A percentile compares a stretch with the other conserved stretches of the same genome.
Conservation (phyloP, 2,329 filamentous ascomycete species). For the Aureobasidium zeae region DNA sequence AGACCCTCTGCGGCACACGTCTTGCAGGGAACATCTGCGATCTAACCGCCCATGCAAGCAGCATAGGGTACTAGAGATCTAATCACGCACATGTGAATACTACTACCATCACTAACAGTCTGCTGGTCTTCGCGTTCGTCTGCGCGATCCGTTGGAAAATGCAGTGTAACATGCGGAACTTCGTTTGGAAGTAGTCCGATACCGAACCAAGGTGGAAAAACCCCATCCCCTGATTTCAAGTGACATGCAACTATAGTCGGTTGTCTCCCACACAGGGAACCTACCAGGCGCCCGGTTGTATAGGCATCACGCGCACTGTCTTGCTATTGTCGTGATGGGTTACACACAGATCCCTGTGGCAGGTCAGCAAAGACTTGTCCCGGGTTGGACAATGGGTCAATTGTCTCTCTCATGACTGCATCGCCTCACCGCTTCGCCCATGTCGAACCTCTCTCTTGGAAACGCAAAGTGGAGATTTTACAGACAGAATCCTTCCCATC, state of each 20-base stretch:
- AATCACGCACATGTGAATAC: constrained; percentile 4
- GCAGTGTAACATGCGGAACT: constrained; percentile 2
- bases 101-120: not conserved
- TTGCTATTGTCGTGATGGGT: not conserved
- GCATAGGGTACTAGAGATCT: too few species aligned
- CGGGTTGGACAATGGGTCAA: too few species aligned
- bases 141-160: constrained; percentile 3
- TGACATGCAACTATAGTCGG: not conserved
- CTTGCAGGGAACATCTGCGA: not conserved
- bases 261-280: not conserved
- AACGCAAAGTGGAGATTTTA: constrained; percentile 5
- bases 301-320: not conserved
- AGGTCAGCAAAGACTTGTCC: not conserved
- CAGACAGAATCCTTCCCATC: not conserved
- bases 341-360: not conserved
- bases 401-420: too few species aligned
- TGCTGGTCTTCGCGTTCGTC: not conserved
- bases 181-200: not conserved
- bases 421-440: constrained; percentile 2
- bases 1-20: too few species aligned
- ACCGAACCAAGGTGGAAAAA: constrained; percentile 8
- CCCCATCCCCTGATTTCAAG: not conserved
- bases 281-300: not conserved
- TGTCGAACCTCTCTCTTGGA: not conserved
- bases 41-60: constrained; percentile 5